phyloP scores from a whole-genome alignment of 129 eudicot species.

The Helianthus annuus region DNA sequence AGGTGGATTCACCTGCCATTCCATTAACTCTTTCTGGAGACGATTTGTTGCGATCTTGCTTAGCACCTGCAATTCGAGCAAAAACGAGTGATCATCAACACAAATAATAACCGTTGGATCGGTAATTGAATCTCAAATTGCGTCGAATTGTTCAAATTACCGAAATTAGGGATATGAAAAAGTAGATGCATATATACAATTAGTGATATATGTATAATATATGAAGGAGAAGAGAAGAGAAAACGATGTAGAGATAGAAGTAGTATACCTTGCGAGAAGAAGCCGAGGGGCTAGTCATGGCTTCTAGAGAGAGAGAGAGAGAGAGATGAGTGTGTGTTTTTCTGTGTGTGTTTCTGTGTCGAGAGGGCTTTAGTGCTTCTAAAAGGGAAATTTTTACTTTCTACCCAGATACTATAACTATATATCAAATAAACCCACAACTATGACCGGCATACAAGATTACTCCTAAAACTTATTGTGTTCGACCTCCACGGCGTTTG shows the following conservation, averaged over 20 bases:
- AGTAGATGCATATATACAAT: too few species aligned
- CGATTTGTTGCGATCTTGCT: conserved; percentile 86
- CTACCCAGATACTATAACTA: background rate
- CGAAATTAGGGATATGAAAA: conserved; percentile 33
- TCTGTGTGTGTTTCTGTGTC: conserved; percentile 26
- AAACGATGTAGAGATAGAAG: background rate
- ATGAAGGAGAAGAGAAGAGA: background rate
- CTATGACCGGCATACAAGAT: background rate
- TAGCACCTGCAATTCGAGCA: conserved; percentile 39
- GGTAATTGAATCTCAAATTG: background rate
- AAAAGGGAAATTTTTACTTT: background rate
- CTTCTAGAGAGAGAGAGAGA: conserved; percentile 32
- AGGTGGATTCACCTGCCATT: conserved; percentile 89
- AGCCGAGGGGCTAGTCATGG: conserved; percentile 70
- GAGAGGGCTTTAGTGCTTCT: conserved; percentile 11
- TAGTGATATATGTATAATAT: background rate
- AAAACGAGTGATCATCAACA: background rate
- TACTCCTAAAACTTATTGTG: background rate
- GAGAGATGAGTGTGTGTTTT: background rate
- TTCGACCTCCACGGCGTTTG: background rate
- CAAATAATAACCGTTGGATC: background rate
- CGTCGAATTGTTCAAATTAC: background rate
- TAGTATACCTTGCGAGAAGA: conserved; percentile 63
- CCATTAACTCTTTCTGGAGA: conserved; percentile 80
- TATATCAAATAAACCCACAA: background rate